These are phyloP conservation scores for Botryotinia calthae DNA, from an alignment of 2,329 filamentous ascomycete genomes.

Conservation along the genomic window DNA sequence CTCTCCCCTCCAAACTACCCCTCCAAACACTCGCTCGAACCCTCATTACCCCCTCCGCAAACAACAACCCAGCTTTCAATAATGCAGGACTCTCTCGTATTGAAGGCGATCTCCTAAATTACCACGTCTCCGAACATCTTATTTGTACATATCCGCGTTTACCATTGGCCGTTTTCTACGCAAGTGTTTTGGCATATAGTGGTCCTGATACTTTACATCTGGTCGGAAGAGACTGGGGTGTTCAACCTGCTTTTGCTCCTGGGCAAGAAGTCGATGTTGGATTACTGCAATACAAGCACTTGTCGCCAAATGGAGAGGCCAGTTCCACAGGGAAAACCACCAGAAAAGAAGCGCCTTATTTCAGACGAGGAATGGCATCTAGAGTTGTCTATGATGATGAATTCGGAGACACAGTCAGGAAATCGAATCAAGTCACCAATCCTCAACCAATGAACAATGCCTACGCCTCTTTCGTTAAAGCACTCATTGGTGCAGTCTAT, in stretches of 20 bases:
- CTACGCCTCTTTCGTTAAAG: conserved; percentile 74
- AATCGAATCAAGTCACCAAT: conserved; percentile 31
- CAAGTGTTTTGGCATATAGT: conserved; percentile 79
- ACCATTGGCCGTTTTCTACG: conserved; percentile 82
- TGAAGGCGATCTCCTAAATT: conserved; percentile 78
- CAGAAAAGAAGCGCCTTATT: conserved; percentile 52
- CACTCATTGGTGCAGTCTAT: conserved; percentile 81
- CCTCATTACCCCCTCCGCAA: conserved; percentile 82
- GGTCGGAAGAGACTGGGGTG: conserved; percentile 83
- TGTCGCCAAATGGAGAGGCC: conserved; percentile 44
- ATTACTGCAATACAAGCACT: conserved; percentile 72
- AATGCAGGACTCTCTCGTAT: conserved; percentile 80
- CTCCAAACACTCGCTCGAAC: conserved; percentile 81
- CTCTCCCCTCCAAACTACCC: conserved; percentile 77
- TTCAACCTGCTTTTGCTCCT: conserved; percentile 81
- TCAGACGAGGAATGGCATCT: conserved; percentile 69
- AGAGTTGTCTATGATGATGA: conserved; percentile 79
- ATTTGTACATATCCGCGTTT: conserved; percentile 87
- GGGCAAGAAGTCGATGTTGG: conserved; percentile 91
- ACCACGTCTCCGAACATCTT: conserved; percentile 85
- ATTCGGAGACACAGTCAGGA: conserved; percentile 66
- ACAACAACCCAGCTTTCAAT: conserved; percentile 78
- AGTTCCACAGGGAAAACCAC: conserved; percentile 49
- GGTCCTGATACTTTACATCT: conserved; percentile 71
- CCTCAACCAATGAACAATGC: conserved; percentile 46